Evolutionary conservation across 352 stramenopile genomes (phyloP), one percentile per base, ranked within the genome.

Genomic region (Thalassiosira ordinaria): DNA sequence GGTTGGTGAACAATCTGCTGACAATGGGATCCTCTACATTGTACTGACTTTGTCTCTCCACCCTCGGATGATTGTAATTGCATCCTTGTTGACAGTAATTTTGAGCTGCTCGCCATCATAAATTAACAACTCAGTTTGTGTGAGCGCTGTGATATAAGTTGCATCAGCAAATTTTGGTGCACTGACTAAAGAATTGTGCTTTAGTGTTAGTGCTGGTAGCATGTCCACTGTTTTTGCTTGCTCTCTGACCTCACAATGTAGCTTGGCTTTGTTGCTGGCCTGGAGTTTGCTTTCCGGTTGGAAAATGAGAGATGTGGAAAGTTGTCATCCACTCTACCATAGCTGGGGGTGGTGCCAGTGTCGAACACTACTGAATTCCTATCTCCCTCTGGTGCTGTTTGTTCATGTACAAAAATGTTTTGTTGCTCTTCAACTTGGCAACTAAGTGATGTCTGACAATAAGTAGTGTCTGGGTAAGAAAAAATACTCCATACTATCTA

Each of bases 21-120:
- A 18, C 1, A 53, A 11, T 7, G 46, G 46, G 4, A 53, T 18
- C 27, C 18, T 1, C 46, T 18, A 53, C 13, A 53, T 3, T 2
- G n/a, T 18, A 5, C 1, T 16, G 2, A 27, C 46, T 7, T 22
- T 27, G 18, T 53, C 46, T 2, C 46, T 22, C 46, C 46, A 53
- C 39, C 74, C 62, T n/a, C 64, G 61, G 27, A 63, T 18, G 13
- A 80, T 56, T 13, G 35, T 69, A 8, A 80, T 62, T 1, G 44
- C 72, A 14, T 68, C 62, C 8, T 74, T 74, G 4, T 55, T 70
- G 46, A 80, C n/a, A 27, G 46, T 16, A 11, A 53, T 53, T 27
- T 53, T 53, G 24, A 53, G 11, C 5, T 11, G 3, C 1, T 11
- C 1, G 6, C 5, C n/a, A 29, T 63, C 26, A n/a, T 47, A 31